phyloP scores from a whole-genome alignment of 371 early-diverging fungal genomes.

The Entomophthora muscae region DNA sequence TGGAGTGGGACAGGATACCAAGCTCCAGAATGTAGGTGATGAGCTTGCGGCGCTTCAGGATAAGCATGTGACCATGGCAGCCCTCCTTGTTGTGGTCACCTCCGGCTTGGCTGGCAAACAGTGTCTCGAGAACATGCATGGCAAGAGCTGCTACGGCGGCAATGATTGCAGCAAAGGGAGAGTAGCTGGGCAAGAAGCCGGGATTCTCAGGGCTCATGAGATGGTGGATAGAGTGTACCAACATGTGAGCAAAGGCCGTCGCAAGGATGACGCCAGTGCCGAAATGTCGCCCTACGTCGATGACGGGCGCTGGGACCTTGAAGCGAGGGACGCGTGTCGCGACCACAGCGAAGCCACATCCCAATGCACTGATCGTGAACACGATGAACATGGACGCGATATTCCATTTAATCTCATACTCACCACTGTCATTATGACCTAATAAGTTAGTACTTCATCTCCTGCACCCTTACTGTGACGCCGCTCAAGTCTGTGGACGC shows the following conservation, averaged over 20 bases:
- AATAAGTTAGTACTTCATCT: too few relatives aligned
- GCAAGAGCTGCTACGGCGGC: constrained; percentile 29
- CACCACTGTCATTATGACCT: too few relatives aligned
- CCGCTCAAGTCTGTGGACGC: too few relatives aligned
- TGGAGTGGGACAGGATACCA: constrained; percentile 71
- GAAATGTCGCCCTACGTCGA: constrained; percentile 29
- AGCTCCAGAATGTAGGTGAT: constrained; percentile 47
- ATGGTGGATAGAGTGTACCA: constrained; percentile 21
- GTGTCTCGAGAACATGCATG: constrained; percentile 18
- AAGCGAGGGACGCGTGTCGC: neutral
- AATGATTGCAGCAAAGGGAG: constrained; percentile 26
- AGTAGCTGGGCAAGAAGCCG: constrained; percentile 19
- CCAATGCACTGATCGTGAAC: constrained; percentile 20
- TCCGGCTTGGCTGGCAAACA: constrained; percentile 6
- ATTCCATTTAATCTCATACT: too few relatives aligned
- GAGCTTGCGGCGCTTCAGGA: too few relatives aligned
- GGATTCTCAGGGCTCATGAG: constrained; percentile 25
- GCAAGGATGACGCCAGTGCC: constrained; percentile 67
- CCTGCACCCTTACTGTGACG: too few relatives aligned
- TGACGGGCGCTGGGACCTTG: neutral
- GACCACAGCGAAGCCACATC: neutral
- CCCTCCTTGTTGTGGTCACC: too few relatives aligned
- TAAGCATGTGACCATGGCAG: too few relatives aligned
- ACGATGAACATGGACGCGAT: constrained; percentile 39
- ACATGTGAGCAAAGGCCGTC: constrained; percentile 54